These are phyloP conservation scores for Aplosporella prunicola DNA, from an alignment of 2,329 filamentous ascomycete species.

Conservation along the genomic window DNA sequence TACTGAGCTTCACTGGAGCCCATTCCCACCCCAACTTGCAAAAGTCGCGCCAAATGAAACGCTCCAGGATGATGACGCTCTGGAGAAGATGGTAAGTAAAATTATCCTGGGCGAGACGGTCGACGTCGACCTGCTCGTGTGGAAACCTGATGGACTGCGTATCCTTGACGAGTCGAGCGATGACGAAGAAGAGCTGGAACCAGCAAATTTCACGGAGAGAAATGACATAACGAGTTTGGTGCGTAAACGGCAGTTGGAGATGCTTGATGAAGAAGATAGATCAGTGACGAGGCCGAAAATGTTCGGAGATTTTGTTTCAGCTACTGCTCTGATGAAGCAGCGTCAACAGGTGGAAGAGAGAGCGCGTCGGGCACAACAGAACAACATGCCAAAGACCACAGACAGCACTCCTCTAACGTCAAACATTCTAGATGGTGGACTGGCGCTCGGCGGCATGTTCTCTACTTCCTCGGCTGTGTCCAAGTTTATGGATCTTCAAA, in stretches of 20 bases:
- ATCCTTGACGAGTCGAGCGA: slow-evolving; percentile 32
- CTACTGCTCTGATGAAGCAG: neutral
- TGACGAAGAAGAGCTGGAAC: slow-evolving; percentile 27
- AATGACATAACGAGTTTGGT: slow-evolving; percentile 30
- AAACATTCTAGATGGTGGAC: neutral
- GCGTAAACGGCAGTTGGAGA: slow-evolving; percentile 30
- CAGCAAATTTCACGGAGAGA: slow-evolving; percentile 14
- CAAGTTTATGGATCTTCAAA: slow-evolving; percentile 42
- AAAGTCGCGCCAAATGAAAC: slow-evolving; percentile 29
- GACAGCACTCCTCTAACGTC: neutral
- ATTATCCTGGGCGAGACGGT: slow-evolving; percentile 25
- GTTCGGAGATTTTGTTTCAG: no score
- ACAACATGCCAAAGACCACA: neutral
- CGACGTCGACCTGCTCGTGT: slow-evolving; percentile 34
- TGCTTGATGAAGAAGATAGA: slow-evolving; percentile 13
- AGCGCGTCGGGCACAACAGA: neutral
- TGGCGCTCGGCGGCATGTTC: slow-evolving; percentile 22
- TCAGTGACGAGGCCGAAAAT: neutral
- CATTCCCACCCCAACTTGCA: slow-evolving; percentile 35
- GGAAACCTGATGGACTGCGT: slow-evolving; percentile 41
- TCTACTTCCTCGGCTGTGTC: slow-evolving; percentile 36
- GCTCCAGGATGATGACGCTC: slow-evolving; percentile 32
- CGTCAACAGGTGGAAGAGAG: neutral
- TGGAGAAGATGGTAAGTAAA: slow-evolving; percentile 27
- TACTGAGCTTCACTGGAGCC: slow-evolving; percentile 36